Conservation (phyloP, 257 asterid genomes). For the Coffea eugenioides region DNA sequence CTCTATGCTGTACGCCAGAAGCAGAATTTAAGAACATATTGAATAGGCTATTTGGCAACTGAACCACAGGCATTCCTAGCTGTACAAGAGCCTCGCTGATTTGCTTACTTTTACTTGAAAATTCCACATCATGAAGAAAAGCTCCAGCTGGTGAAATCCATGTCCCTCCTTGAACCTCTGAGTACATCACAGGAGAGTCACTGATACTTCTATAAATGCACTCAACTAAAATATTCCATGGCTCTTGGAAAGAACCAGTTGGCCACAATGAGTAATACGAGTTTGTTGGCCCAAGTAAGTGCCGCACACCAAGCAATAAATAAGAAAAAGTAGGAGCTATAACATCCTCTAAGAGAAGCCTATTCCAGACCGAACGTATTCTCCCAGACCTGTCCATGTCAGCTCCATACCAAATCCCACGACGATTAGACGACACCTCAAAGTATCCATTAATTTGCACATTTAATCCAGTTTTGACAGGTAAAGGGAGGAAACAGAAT, state of each 20-base stretch:
- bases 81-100: constrained; percentile 66
- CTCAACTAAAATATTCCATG: constrained; percentile 82
- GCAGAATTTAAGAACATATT: constrained; percentile 62
- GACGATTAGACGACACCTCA: constrained; percentile 97
- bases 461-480: constrained; percentile 82
- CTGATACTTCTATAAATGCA: constrained; percentile 57
- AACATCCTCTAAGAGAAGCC: constrained; percentile 86
- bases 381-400: constrained; percentile 98
- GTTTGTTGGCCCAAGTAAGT: constrained; percentile 56
- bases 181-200: constrained; percentile 65
- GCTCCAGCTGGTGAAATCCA: constrained; percentile 85
- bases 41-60: constrained; percentile 65
- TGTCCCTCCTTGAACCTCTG: constrained; percentile 66
- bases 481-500: constrained; percentile 95
- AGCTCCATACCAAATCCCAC: constrained; percentile 98
- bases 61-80: constrained; percentile 87
- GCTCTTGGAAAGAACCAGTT: constrained; percentile 83
- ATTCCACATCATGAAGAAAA: constrained; percentile 62
- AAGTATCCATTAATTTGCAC: constrained; percentile 89
- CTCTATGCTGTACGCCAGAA: constrained; percentile 48
- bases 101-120: constrained; percentile 50
- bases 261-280: constrained; percentile 87
- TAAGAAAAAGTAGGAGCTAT: constrained; percentile 77
- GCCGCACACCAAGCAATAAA: constrained; percentile 58
- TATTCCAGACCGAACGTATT: constrained; percentile 94